Evolutionary conservation across 225 moss, liverwort and hornwort species (phyloP), one percentile per base, ranked within the genome.

Genomic region (Sphagnum contortum): DNA sequence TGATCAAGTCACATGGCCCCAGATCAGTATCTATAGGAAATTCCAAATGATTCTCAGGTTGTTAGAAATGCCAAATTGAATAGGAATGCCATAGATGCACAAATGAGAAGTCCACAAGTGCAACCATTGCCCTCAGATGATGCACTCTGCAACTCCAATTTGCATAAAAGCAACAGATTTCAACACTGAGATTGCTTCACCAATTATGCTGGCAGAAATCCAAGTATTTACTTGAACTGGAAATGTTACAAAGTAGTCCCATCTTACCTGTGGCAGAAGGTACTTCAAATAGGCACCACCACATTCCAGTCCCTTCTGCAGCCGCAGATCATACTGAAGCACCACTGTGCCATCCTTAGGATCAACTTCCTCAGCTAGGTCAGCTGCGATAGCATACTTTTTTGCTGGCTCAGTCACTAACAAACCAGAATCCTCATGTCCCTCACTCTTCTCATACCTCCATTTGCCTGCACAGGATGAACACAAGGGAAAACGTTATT

Each of bases 201-300:
- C 13, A 57, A 57, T 13, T 6, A 6, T 10, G 10, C 53, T 6
- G 10, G 53, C 10, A 53, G 6, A 53, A 53, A 53, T 6, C 6
- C 8, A 10, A 10, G 6, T 53, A 6, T 6, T 6, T 6, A 1
- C 6, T 6, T 53, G 10, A 53, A 53, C 6, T 53, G 29, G 10
- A 6, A 10, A 53, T 53, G 0, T 53, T 6, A 6, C 53, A 6
- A 10, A n/a, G 54, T 49, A 58, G 3, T 4, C 5, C 6, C 45
- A 54, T 47, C 66, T 14, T 51, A 84, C 84, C 84, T 84, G 84
- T 2, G 94, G 89, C 12, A 85, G 81, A 0, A 94, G 88, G 54
- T 81, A 98, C 80, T 98, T 98, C 68, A 98, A 50, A 56, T 98
- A 98, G 0, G 96, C 96, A 9, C 96, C 96, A 66, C 96, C 96